A percentile compares a stretch with the other conserved stretches of the same genome.
Evolutionary conservation across 768 basidiomycete genomes (phyloP).

Genomic region (Hirschioporus abietinus): DNA sequence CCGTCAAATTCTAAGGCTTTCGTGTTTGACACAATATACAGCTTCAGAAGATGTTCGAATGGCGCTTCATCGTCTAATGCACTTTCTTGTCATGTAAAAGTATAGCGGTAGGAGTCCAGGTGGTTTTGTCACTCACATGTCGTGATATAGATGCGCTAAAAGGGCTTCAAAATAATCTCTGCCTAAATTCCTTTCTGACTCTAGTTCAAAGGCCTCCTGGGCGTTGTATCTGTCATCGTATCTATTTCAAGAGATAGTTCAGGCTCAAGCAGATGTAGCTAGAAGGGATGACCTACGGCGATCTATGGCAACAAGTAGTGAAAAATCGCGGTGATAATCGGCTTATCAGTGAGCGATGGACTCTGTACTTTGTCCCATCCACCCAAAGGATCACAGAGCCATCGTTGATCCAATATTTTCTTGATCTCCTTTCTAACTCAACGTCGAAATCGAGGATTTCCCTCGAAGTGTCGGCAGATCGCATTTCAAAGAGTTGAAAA

Average conservation of each 20-base stretch:
- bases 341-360: neutral
- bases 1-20: neutral
- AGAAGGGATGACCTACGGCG: neutral
- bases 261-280: neutral
- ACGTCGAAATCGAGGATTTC: neutral
- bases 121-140: conserved; percentile 8
- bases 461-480: neutral
- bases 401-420: neutral
- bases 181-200: neutral
- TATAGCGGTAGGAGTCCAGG: conserved; percentile 2
- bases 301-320: neutral
- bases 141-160: conserved; percentile 9
- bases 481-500: neutral
- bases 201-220: neutral
- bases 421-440: neutral
- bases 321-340: neutral
- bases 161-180: conserved; percentile 9
- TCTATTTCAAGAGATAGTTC: neutral
- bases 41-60: neutral
- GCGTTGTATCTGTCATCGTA: neutral
- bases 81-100: conserved; percentile 8
- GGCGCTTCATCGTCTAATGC: conserved; percentile 10
- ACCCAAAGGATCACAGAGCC: neutral
- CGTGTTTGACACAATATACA: neutral
- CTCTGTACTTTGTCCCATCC: neutral